Evolutionary conservation across 768 basidiomycete species (phyloP).

Genomic region (Crepidotus variabilis): DNA sequence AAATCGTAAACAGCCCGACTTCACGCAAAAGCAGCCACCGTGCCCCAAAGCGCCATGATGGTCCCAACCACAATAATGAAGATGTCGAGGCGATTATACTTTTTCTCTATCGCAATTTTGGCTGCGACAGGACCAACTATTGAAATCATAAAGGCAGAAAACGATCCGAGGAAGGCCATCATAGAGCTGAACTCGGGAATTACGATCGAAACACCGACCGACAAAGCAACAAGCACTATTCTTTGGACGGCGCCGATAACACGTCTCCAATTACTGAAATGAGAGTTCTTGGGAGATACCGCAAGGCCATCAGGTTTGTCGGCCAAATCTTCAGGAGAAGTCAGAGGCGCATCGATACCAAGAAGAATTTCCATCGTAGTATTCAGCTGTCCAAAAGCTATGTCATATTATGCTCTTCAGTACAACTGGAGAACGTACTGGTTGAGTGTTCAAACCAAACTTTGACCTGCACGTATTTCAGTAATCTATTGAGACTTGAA

Average conservation of each 20-base stretch:
- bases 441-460: conserved; percentile 80
- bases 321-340: conserved; percentile 36
- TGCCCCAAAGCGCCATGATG: conserved; percentile 79
- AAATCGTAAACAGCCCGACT: not conserved
- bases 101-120: conserved; percentile 55
- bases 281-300: conserved; percentile 20
- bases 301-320: conserved; percentile 30
- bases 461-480: conserved; percentile 57
- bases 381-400: conserved; percentile 54
- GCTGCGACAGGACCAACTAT: conserved; percentile 75
- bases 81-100: conserved; percentile 49
- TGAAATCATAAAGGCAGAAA: conserved; percentile 74
- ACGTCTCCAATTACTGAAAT: conserved; percentile 29
- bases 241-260: conserved; percentile 51
- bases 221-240: conserved; percentile 49
- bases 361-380: conserved; percentile 78
- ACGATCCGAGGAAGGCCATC: conserved; percentile 92
- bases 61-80: conserved; percentile 46
- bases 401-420: not conserved
- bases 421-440: conserved; percentile 42
- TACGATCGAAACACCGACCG: conserved; percentile 67
- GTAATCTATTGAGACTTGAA: conserved; percentile 1
- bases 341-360: conserved; percentile 49
- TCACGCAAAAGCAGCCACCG: conserved; percentile 53
- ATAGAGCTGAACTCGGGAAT: conserved; percentile 77